Base-by-base conservation (phyloP, 1,284 basidiomycete species). In the Tylopilus orsonianus region DNA sequence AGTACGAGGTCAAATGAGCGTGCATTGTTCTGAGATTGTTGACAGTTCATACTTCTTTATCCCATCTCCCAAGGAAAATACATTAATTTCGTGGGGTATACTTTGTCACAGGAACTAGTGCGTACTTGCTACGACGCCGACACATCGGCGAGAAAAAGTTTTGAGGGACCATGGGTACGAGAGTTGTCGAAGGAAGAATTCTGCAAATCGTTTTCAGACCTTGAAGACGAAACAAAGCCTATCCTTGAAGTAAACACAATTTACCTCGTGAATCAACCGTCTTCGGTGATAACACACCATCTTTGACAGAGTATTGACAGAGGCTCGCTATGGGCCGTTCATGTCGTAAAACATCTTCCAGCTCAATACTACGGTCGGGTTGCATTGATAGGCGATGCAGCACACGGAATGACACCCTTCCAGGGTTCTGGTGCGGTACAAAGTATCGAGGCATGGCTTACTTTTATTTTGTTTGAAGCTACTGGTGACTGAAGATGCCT, bases 361-460 rank as follows among this genome's bases (percentile, higher is more conserved):
- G 59, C 72, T 12, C 74, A 68, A 45, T 68, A 67, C 5, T 61
- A 64, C 9, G 70, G 68, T 24, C 62, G 70, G 4, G 75, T 78
- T 7, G 76, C 66, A 0, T 63, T 81, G 9, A 37, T 81, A 4
- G 79, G 79, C 2, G 80, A 81, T 57, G 77, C 79, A 71, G 80
- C 80, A 16, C 80, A 82, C 45, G 77, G 73, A 1, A 79, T 79
- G 75, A 65, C 71, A 50, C 78, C 80, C 0, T 75, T 75, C 65
- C 75, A 79, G 46, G 79, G 80, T 2, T 64, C 77, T 1, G 80
- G 80, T 14, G 79, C 78, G 0, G 79, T 78, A 3, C 77, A 80
- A 56, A 71, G 78, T 6, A 72, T 82, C 30, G 80, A 82, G 66
- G 79, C 78, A 57, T 42, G 49, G 4, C 24, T 36, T 12, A 5